Base-by-base conservation (phyloP, 2,329 filamentous ascomycete species). In the Aspergillus caelatus region DNA sequence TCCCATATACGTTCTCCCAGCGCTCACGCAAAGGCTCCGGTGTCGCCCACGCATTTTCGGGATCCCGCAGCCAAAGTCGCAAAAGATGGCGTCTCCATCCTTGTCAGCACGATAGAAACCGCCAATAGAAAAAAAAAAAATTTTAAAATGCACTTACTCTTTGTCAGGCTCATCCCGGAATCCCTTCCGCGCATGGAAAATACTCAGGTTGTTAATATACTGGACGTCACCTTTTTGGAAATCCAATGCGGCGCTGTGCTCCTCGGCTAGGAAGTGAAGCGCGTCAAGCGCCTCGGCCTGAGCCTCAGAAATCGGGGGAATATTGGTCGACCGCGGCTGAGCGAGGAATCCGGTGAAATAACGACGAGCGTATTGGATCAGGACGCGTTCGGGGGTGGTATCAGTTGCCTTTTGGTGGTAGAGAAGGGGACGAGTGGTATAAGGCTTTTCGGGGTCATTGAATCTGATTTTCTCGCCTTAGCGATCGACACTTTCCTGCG, bases 311-410 rank as follows among this genome's bases (percentile, higher is more conserved):
- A 85, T 83, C 1, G 82, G 77, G 4, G 83, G 82, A 10, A 85
- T 80, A 19, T 74, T 60, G 0, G 73, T 57, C 0, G 78, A 80
- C 21, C 82, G 76, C 0, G 80, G 81, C 5, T 80, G 74, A 0
- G 75, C 77, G 60, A 74, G 72, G 61, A 79, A 84, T 2, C 83
- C 83, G 0, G 86, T 87, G 66, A 89, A 89, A 30, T 77, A 79
- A 1, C 87, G 81, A 3, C 88, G 83, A 0, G 84, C 85, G 66
- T 89, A 90, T 65, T 89, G 86, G 34, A 90, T 81, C 8, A 86
- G 75, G 1, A 89, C 73, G 1, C 86, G 81, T 68, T 89, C 83
- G 0, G 86, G 84, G 0, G 73, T 70, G 1, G 72, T 74, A 0
- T 67, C 74, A 0, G 79, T 83, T 11, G 81, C 79, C 0, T 84